Evolutionary conservation across 2,329 filamentous ascomycete genomes (phyloP), one percentile per base, ranked within the genome.

Genomic region (Colletotrichum lentis): DNA sequence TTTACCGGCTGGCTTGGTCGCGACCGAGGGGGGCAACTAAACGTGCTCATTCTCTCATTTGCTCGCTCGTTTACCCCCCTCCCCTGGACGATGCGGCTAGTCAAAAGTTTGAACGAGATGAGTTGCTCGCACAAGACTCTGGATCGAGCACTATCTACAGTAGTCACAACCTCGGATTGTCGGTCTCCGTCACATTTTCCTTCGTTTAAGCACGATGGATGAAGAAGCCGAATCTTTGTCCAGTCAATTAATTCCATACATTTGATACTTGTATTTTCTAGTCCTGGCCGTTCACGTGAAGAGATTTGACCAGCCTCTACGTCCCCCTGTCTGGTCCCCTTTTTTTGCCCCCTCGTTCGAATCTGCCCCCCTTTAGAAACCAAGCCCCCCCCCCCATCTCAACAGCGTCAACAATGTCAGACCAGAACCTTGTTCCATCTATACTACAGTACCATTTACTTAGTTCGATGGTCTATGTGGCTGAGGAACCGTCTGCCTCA

Each of bases 281-380:
- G 31, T 59, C 44, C 27, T 49, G 27, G 35, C 12, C 20, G 49
- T 59, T 44, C 56, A 59, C 44, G 39, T 41, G 46, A 60, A 31
- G 16, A 41, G 44, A 44, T 35, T 59, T 41, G 46, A 60, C 20
- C 35, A 41, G 44, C 57, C 44, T 59, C 16, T 14, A 27, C 43
- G 22, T 12, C 20, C 20, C 56, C 57, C 35, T 37, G 44, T n/a
- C 16, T 50, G 44, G 57, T 49, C 44, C 57, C 57, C 57, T 47
- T 50, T 50, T 59, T 24, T 18, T 4, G 31, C 14, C 31, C 46
- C 57, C 35, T 50, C 35, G 12, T 18, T 50, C 31, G 31, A 39
- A 11, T 24, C 35, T n/a, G 43, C 14, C 50, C 3, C 4, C 56
- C 56, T 44, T 37, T 59, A n/a, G 44, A 7, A 31, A 35, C 6